Conservation (phyloP, 2,329 filamentous ascomycete species). For the Fusarium lateritium region DNA sequence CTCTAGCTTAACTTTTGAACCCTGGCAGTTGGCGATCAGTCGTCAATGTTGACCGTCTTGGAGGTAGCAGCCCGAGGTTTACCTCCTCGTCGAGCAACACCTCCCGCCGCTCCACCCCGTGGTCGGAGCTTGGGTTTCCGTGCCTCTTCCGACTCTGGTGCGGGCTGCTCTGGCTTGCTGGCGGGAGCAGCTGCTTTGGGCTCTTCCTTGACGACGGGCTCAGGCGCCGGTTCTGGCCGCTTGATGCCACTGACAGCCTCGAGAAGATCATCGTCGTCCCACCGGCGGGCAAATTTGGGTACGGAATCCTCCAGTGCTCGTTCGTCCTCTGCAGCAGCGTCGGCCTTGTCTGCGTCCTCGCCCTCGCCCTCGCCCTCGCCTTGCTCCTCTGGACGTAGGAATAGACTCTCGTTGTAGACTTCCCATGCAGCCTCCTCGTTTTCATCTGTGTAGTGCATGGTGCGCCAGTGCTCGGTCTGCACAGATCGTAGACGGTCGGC, state of each 20-base stretch:
- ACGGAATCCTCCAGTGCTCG: conserved; percentile 55
- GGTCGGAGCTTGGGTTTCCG: conserved; percentile 49
- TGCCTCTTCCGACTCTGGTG: conserved; percentile 46
- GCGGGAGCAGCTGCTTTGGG: conserved; percentile 42
- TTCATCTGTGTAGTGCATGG: conserved; percentile 85
- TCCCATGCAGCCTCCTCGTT: conserved; percentile 82
- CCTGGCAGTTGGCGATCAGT: background rate
- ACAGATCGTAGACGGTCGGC: conserved; percentile 81
- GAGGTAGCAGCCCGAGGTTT: conserved; percentile 46
- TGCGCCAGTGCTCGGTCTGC: conserved; percentile 86
- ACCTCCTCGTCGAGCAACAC: conserved; percentile 49
- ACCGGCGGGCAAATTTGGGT: conserved; percentile 57
- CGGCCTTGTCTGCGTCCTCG: conserved; percentile 36
- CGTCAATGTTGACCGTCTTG: conserved; percentile 33
- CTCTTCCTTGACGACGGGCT: conserved; percentile 50
- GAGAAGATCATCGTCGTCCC: conserved; percentile 62
- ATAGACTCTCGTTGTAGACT: conserved; percentile 81
- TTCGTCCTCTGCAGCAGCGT: conserved; percentile 37
- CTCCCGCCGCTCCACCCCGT: conserved; percentile 46
- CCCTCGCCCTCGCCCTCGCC: conserved; percentile 20
- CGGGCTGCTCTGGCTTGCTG: conserved; percentile 32
- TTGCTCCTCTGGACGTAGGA: conserved; percentile 48
- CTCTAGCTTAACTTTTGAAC: background rate
- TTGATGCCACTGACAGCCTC: conserved; percentile 63
- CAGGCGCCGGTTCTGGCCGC: conserved; percentile 52